Percentiles rank a stretch among this genome's conserved stretches.
These are phyloP conservation scores for Hemileccinum rubropunctum DNA, from an alignment of 768 basidiomycete genomes.

Conservation along the genomic window DNA sequence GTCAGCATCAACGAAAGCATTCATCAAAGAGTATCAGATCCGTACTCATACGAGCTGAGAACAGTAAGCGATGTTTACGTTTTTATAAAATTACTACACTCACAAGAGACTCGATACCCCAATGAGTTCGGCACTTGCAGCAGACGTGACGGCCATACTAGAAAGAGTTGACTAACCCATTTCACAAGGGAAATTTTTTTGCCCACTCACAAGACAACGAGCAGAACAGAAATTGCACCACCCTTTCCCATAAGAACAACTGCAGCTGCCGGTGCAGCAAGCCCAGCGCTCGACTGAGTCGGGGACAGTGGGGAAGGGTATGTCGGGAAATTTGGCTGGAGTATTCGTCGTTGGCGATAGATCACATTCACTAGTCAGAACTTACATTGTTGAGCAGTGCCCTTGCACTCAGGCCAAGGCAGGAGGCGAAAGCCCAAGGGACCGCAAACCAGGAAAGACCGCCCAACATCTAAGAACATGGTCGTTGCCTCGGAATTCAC, in stretches of 20 bases:
- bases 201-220: slow-evolving; percentile 39
- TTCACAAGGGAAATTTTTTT: not conserved
- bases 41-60: slow-evolving; percentile 45
- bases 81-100: slow-evolving; percentile 12
- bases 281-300: slow-evolving; percentile 40
- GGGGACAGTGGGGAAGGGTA: slow-evolving; percentile 44
- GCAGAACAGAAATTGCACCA: slow-evolving; percentile 42
- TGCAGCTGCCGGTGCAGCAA: slow-evolving; percentile 47
- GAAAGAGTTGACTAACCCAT: not conserved
- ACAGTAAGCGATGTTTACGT: not conserved
- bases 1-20: not conserved
- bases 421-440: slow-evolving; percentile 50
- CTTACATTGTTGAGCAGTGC: slow-evolving; percentile 34
- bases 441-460: slow-evolving; percentile 58
- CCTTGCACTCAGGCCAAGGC: slow-evolving; percentile 43
- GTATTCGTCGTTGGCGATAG: not conserved
- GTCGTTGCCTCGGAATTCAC: not conserved
- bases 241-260: slow-evolving; percentile 44
- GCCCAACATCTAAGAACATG: slow-evolving; percentile 44
- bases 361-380: not conserved
- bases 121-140: slow-evolving; percentile 45
- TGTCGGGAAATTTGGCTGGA: slow-evolving; percentile 51
- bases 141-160: slow-evolving; percentile 47
- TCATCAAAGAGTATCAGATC: not conserved
- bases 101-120: slow-evolving; percentile 44